A percentile compares a stretch with the other conserved stretches of the same genome.
These are phyloP conservation scores for Craterostigma plantagineum DNA, from an alignment of 257 asterid species.

Conservation along the genomic window DNA sequence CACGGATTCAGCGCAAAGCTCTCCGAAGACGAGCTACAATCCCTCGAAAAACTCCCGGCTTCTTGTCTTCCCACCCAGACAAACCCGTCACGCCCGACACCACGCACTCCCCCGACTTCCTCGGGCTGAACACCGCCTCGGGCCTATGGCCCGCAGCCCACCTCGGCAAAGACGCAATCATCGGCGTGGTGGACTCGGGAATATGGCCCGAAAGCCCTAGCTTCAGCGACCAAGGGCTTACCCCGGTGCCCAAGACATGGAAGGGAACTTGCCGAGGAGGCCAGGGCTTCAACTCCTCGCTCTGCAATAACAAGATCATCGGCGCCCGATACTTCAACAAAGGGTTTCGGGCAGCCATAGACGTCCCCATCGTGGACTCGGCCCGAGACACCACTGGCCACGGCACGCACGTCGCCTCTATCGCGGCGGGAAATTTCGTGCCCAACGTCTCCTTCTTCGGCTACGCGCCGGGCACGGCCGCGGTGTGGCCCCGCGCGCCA, in stretches of 20 bases:
- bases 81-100: slow-evolving; percentile 24
- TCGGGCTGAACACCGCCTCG: slow-evolving; percentile 18
- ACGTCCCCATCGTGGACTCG: slow-evolving; percentile 24
- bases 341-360: slow-evolving; percentile 22
- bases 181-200: slow-evolving; percentile 38
- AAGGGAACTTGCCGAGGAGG: slow-evolving; percentile 36
- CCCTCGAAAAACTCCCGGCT: slow-evolving; percentile 31
- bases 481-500: slow-evolving; percentile 34
- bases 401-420: slow-evolving; percentile 34
- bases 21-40: slow-evolving; percentile 19
- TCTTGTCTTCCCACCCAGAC: slow-evolving; percentile 28
- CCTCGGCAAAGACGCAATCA: slow-evolving; percentile 32
- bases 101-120: slow-evolving; percentile 31
- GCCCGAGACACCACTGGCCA: slow-evolving; percentile 27
- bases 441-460: slow-evolving; percentile 25
- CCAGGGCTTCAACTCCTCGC: slow-evolving; percentile 26
- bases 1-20: slow-evolving; percentile 40
- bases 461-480: slow-evolving; percentile 33
- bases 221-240: slow-evolving; percentile 34
- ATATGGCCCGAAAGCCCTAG: slow-evolving; percentile 55
- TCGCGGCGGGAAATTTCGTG: slow-evolving; percentile 32
- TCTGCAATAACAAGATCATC: slow-evolving; percentile 34
- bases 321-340: slow-evolving; percentile 31
- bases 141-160: slow-evolving; percentile 48
- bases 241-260: slow-evolving; percentile 32